A percentile compares a stretch with the other conserved stretches of the same genome.
These are phyloP conservation scores for Xylariaceae sp. DNA, from an alignment of 2,329 filamentous ascomycete species.

Conservation along the genomic window DNA sequence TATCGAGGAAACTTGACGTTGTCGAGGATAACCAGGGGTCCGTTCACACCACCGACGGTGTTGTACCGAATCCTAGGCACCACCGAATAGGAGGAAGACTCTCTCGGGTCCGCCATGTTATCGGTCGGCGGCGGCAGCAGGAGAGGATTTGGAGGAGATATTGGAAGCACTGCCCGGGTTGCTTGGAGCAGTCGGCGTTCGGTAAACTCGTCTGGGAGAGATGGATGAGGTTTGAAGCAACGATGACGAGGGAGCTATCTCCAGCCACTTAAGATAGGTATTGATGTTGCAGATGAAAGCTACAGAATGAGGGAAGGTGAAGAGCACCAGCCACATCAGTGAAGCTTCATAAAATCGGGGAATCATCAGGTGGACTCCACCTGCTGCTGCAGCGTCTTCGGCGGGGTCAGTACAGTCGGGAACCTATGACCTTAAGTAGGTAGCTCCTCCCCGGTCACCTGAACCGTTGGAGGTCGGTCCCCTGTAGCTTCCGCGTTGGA, in stretches of 20 bases:
- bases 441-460: not conserved
- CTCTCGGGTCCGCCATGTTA: slow-evolving; percentile 47
- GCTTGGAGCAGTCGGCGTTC: not conserved
- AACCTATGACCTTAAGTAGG: no score
- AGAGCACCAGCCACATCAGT: no score
- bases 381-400: not conserved
- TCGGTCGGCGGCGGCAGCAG: slow-evolving; percentile 6
- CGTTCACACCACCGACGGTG: slow-evolving; percentile 96
- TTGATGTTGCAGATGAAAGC: not conserved
- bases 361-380: no score
- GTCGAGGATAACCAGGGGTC: slow-evolving; percentile 93
- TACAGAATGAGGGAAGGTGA: not conserved
- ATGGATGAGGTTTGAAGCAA: not conserved
- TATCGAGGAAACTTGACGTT: slow-evolving; percentile 98
- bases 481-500: not conserved
- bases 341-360: no score
- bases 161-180: slow-evolving; percentile 9
- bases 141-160: slow-evolving; percentile 4
- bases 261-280: not conserved
- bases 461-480: not conserved
- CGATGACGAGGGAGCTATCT: not conserved
- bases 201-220: not conserved
- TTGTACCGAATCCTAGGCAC: slow-evolving; percentile 79
- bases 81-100: slow-evolving; percentile 57
- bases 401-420: no score